These are phyloP conservation scores for Pholiota adiposa DNA, from an alignment of 1,284 basidiomycete genomes.

Conservation along the genomic window DNA sequence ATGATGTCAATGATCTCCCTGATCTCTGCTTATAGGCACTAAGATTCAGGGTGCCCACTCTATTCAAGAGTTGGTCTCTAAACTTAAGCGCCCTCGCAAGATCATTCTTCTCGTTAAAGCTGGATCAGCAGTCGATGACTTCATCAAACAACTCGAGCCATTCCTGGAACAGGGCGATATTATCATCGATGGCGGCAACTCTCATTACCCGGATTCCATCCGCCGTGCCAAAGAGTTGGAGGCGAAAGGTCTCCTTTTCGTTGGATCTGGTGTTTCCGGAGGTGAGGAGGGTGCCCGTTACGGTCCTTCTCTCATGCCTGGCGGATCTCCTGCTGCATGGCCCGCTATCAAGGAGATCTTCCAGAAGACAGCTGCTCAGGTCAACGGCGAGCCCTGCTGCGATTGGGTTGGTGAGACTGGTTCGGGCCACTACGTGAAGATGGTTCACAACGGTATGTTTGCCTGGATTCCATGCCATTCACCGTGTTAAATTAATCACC, in stretches of 20 bases:
- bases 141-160: conserved; percentile 75
- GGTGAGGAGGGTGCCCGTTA: conserved; percentile 99
- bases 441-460: conserved; percentile 94
- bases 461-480: conserved; percentile 10
- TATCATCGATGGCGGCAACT: conserved; percentile 99
- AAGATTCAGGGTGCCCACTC: conserved; percentile 95
- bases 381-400: conserved; percentile 96
- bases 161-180: conserved; percentile 84
- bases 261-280: conserved; percentile 98
- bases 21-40: conserved; percentile 65
- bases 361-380: conserved; percentile 97
- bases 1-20: conserved; percentile 26
- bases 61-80: conserved; percentile 84
- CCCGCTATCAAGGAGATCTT: conserved; percentile 98
- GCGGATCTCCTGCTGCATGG: conserved; percentile 95
- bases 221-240: conserved; percentile 94
- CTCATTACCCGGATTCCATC: conserved; percentile 98
- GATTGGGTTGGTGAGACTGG: conserved; percentile 99
- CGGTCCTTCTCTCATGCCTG: conserved; percentile 99
- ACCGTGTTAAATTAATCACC: conserved; percentile 16
- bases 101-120: conserved; percentile 98
- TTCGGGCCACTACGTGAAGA: conserved; percentile 95
- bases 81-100: conserved; percentile 85
- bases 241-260: conserved; percentile 93
- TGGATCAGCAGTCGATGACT: conserved; percentile 77